phyloP scores from a whole-genome alignment of 1,284 basidiomycete species.

The Rhodotorula sp. region DNA sequence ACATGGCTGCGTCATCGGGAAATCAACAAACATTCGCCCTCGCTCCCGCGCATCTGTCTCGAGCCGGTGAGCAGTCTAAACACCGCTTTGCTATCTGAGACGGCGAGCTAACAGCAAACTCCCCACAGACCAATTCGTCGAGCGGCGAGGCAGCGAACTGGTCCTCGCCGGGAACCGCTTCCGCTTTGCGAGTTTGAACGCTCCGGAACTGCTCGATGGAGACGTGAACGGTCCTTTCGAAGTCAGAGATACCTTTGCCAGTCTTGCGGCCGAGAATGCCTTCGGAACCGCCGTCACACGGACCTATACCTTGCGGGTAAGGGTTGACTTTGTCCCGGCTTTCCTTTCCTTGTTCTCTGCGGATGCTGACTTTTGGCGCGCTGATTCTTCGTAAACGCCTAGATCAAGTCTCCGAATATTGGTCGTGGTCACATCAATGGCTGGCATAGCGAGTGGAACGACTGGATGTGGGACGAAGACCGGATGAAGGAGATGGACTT shows the following conservation, averaged over 20 bases:
- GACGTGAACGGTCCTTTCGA: constrained; percentile 40
- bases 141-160: constrained; percentile 22
- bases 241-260: constrained; percentile 37
- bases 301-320: constrained; percentile 43
- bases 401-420: constrained; percentile 42
- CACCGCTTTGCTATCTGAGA: too few relatives aligned
- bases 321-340: background rate
- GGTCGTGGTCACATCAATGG: constrained; percentile 44
- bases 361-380: background rate
- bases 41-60: background rate
- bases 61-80: background rate
- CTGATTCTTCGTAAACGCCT: too few relatives aligned
- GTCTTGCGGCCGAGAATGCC: constrained; percentile 21
- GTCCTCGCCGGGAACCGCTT: constrained; percentile 23
- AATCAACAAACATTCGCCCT: background rate
- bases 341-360: background rate
- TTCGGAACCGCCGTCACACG: constrained; percentile 43
- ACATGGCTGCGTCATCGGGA: background rate
- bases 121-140: constrained; percentile 15
- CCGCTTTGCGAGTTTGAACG: constrained; percentile 40
- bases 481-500: constrained; percentile 40
- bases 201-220: constrained; percentile 43
- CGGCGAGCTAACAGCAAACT: too few relatives aligned
- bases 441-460: constrained; percentile 40
- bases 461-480: constrained; percentile 45